phyloP scores from a whole-genome alignment of 2,329 filamentous ascomycete species.

The Sporothrix pallida region DNA sequence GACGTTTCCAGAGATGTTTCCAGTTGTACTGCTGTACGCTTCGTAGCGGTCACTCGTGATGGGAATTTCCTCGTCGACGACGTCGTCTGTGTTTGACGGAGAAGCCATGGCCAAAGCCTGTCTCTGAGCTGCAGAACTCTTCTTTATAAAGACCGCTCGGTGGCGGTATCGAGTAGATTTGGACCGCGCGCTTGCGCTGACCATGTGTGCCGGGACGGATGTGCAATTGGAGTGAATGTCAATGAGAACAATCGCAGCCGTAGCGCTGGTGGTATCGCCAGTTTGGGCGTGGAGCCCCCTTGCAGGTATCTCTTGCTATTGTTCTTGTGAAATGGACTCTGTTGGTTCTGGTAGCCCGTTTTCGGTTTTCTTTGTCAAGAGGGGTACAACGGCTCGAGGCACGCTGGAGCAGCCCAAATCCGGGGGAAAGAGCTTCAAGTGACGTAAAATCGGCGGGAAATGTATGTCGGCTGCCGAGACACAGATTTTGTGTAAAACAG shows the following conservation, averaged over 20 bases:
- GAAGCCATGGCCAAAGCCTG: conserved; percentile 31
- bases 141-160: conserved; percentile 40
- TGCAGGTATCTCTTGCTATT: conserved; percentile 34
- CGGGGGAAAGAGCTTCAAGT: not conserved
- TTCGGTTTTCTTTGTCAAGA: not conserved
- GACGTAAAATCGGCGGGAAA: not conserved
- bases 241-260: conserved; percentile 34
- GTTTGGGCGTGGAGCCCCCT: not conserved
- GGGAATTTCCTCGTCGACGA: conserved; percentile 33
- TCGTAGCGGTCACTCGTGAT: conserved; percentile 19
- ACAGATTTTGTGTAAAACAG: not conserved
- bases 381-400: not conserved
- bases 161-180: conserved; percentile 35
- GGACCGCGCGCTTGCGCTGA: conserved; percentile 30
- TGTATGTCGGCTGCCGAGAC: not conserved
- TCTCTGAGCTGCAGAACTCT: conserved; percentile 27
- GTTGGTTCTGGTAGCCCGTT: conserved; percentile 10
- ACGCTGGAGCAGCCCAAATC: not conserved
- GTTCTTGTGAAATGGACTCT: conserved; percentile 27
- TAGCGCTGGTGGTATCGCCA: conserved; percentile 21
- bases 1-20: not conserved
- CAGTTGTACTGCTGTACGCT: not conserved
- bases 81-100: conserved; percentile 14
- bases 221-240: not conserved
- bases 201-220: conserved; percentile 33